Evolutionary conservation across 352 stramenopile genomes (phyloP), one percentile per base, ranked within the genome.

Genomic region (Pythium folliculosum): DNA sequence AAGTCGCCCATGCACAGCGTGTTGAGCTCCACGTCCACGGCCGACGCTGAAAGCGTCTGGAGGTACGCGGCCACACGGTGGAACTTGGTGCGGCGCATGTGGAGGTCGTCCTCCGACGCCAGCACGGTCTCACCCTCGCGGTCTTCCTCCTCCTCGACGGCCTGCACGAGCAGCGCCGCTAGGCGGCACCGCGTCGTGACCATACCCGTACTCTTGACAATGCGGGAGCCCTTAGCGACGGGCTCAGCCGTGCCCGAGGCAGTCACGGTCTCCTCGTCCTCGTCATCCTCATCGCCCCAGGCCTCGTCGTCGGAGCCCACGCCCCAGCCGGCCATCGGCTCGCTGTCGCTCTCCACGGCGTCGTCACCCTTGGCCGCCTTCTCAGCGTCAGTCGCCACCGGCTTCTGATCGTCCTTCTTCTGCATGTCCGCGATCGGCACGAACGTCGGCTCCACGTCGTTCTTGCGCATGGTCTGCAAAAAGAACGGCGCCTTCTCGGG

Each of bases 401-500:
- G 17, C 40, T 43, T 47, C 4, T 12, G 63, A 5, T 59, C 25
- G 12, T 72, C 50, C 52, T 82, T 75, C 45, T 77, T 65, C 47
- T 75, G 52, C 43, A 55, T 35, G 2, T 75, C 68, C 5, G 52
- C 71, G 7, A 89, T 53, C 8, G 82, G 71, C 17, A 92, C 84
- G 66, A 94, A 94, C 35, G 84, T 91, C 21, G 86, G 84, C 55
- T 92, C 73, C 5, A 92, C 84, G 21, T 87, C 80, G 64, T 94
- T 84, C 65, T 90, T 94, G 23, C 86, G 81, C 21, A 85, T 77
- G 54, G 91, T 98, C 70, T 97, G 94, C 38, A 99, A 80, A 73
- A 99, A 99, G 81, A 98, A 99, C 44, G 96, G 96, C 43, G 96
- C 96, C 60, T 93, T 85, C 51, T 96, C 92, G 5, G 95, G 95